Conservation (phyloP, 805 yeast genomes). For the Metschnikowia vanudenii region DNA sequence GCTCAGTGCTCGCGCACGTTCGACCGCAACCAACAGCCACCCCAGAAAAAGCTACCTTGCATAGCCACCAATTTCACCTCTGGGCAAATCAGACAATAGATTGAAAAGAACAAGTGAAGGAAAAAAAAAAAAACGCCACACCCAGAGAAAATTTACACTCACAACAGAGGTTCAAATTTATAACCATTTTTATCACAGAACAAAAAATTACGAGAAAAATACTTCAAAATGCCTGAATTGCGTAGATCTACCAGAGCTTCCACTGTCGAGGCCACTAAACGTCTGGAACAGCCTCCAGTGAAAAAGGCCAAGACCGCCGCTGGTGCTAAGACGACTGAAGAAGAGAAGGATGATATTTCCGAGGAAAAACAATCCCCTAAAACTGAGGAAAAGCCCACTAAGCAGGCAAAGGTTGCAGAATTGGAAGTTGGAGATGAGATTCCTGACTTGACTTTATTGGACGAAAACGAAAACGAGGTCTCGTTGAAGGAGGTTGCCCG, state of each 20-base stretch:
- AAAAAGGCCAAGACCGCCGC: slow-evolving; percentile 14
- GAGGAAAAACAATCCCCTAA: slow-evolving; percentile 6
- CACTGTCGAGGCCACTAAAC: slow-evolving; percentile 10
- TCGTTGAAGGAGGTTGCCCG: slow-evolving; percentile 31
- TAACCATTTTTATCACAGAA: background rate
- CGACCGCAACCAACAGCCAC: slow-evolving; percentile 3
- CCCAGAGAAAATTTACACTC: background rate
- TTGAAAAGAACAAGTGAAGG: background rate
- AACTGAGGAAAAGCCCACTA: background rate
- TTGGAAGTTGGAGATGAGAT: slow-evolving; percentile 58
- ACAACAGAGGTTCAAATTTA: background rate
- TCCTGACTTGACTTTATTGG: slow-evolving; percentile 60
- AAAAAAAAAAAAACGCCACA: background rate
- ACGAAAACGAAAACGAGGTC: slow-evolving; percentile 67
- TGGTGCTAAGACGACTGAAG: slow-evolving; percentile 1
- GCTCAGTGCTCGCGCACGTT: slow-evolving; percentile 2
- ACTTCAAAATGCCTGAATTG: slow-evolving; percentile 16
- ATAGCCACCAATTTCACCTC: background rate
- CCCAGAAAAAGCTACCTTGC: background rate
- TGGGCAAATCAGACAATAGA: slow-evolving; percentile 1
- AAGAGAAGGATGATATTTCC: background rate
- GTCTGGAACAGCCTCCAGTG: slow-evolving; percentile 13
- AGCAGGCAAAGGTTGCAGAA: slow-evolving; percentile 16
- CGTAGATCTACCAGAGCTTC: slow-evolving; percentile 21
- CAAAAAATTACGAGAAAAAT: background rate